Evolutionary conservation across 148 eudicot genomes (phyloP), one percentile per base, ranked within the genome.

Genomic region (Mesembryanthemum crystallinum): DNA sequence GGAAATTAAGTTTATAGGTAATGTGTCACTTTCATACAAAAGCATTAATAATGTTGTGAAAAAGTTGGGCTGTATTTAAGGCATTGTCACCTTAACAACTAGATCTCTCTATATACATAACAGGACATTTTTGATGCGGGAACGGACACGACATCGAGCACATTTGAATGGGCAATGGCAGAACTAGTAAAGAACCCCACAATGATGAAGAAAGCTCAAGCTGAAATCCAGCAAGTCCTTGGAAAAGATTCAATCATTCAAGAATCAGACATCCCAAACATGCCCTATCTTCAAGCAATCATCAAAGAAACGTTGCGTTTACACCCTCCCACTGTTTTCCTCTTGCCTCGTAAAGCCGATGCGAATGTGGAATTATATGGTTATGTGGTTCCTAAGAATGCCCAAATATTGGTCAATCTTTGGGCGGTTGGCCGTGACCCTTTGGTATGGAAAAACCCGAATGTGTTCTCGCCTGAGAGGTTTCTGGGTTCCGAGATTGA

Each of bases 211-310:
- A 52, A 52, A 20, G 58, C 58, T 2, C 57, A 15, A 73, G 61
- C 30, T 39, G 75, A 73, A 52, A 63, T 73, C 33, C 3, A 73
- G 37, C 25, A 59, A 37, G 54, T 73, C 35, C 42, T 73, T 59
- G 66, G 75, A 29, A 59, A 60, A 47, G 72, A 86, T 52, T 15
- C 58, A 52, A 52, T 52, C 58, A 52, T 52, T 52, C 58, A 18
- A 15, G 58, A 52, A 52, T 15, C 58, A 2, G 58, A 52, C 77
- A 64, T 88, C 14, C 84, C 82, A 15, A 55, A 72, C 2, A 87
- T 88, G 45, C 89, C 89, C 17, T 88, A 88, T 78, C 82, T 88
- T 21, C 72, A 80, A 67, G 91, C 91, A 20, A 81, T 88, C 12
- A 69, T 87, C 62, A 87, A 85, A 32, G 90, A 87, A 35, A 83